phyloP scores from a whole-genome alignment of 2,329 filamentous ascomycete genomes.

The Fusarium sp. region DNA sequence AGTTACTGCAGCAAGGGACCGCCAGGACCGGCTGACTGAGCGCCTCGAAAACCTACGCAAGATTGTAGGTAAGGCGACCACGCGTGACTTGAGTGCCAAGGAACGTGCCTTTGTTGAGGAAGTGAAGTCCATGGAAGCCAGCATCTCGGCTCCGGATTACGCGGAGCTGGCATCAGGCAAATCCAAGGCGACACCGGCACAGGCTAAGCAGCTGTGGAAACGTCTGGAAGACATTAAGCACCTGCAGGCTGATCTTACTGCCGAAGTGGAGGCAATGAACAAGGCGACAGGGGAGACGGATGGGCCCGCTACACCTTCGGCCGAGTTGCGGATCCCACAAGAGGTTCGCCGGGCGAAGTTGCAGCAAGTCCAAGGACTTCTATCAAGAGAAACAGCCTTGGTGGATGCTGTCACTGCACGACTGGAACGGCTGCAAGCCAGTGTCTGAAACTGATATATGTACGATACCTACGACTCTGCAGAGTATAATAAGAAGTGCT shows the following conservation, averaged over 20 bases:
- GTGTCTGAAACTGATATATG: conserved; percentile 40
- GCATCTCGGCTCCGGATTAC: conserved; percentile 52
- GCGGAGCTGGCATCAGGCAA: conserved; percentile 46
- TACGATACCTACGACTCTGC: conserved; percentile 20
- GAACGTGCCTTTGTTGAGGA: conserved; percentile 59
- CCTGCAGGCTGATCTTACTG: conserved; percentile 62
- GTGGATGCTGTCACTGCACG: conserved; percentile 73
- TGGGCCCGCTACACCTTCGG: conserved; percentile 43
- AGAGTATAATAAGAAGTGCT: conserved; percentile 27
- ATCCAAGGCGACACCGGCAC: conserved; percentile 39
- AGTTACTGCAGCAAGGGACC: conserved; percentile 62
- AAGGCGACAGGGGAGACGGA: conserved; percentile 43
- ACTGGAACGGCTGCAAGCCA: conserved; percentile 64
- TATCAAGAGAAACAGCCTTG: conserved; percentile 74
- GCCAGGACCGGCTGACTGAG: conserved; percentile 65
- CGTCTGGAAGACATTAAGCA: conserved; percentile 66
- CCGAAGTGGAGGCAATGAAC: conserved; percentile 60
- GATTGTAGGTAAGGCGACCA: conserved; percentile 53
- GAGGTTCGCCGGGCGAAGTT: conserved; percentile 72
- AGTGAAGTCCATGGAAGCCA: conserved; percentile 64
- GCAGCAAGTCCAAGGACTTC: conserved; percentile 68
- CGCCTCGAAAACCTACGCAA: conserved; percentile 68
- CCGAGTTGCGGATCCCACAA: conserved; percentile 63
- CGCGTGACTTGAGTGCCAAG: conserved; percentile 56
- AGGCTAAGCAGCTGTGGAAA: conserved; percentile 61